Percentiles rank a stretch among this genome's conserved stretches.
Conservation (phyloP, 1,284 basidiomycete species). For the Ceratobasidium sp. region DNA sequence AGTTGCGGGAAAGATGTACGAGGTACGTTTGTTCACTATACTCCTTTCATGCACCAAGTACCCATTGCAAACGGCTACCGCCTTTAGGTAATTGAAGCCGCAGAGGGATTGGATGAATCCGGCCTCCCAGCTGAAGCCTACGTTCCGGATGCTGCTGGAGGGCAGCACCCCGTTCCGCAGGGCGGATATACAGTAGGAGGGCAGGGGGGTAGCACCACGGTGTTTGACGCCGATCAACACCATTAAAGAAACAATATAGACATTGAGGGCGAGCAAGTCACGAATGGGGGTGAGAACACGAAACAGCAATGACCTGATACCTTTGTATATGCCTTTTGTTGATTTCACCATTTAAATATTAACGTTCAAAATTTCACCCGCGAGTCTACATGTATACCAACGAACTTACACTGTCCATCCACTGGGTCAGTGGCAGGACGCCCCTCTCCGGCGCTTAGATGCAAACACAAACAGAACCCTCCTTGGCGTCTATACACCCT, state of each 20-base stretch:
- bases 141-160: constrained; percentile 76
- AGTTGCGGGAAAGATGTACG: constrained; percentile 93
- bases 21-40: constrained; percentile 56
- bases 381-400: too few relatives aligned
- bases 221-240: constrained; percentile 74
- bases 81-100: constrained; percentile 79
- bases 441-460: constrained; percentile 6
- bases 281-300: neutral
- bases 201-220: constrained; percentile 58
- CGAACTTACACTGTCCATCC: too few relatives aligned
- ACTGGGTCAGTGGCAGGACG: neutral
- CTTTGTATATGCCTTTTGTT: constrained; percentile 27
- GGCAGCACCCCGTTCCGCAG: constrained; percentile 67
- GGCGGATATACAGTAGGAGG: constrained; percentile 56
- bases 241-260: constrained; percentile 11
- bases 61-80: too few relatives aligned
- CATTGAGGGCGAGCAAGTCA: constrained; percentile 8
- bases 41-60: neutral
- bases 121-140: constrained; percentile 85
- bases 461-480: neutral
- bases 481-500: neutral
- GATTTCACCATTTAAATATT: constrained; percentile 3
- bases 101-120: constrained; percentile 76
- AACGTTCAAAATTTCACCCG: neutral
- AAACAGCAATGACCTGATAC: constrained; percentile 34